These are phyloP conservation scores for Boeremia lycopersici DNA, from an alignment of 2,329 filamentous ascomycete genomes.

Conservation along the genomic window DNA sequence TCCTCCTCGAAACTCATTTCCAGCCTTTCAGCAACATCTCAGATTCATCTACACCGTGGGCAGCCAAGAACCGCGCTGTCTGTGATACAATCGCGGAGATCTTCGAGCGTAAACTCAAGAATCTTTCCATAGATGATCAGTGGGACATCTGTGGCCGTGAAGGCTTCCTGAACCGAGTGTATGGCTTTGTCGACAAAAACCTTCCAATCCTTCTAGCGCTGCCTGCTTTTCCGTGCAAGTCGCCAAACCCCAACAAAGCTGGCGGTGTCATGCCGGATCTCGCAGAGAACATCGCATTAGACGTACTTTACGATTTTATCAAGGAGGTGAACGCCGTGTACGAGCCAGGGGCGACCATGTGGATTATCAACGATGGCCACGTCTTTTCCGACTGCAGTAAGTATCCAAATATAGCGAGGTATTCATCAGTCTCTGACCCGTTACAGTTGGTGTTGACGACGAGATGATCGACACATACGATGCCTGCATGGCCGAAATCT, in stretches of 20 bases:
- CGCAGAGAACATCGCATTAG: constrained; percentile 52
- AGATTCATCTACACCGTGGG: constrained; percentile 24
- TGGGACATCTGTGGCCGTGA: constrained; percentile 34
- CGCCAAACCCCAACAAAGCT: constrained; percentile 62
- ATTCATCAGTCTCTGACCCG: constrained; percentile 9
- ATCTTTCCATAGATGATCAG: constrained; percentile 36
- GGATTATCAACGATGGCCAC: constrained; percentile 53
- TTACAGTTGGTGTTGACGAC: constrained; percentile 52
- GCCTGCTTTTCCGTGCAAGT: constrained; percentile 68
- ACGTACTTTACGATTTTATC: constrained; percentile 50
- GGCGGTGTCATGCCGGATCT: constrained; percentile 55
- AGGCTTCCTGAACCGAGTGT: constrained; percentile 33
- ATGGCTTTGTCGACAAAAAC: constrained; percentile 35
- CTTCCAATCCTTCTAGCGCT: constrained; percentile 46
- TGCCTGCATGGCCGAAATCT: constrained; percentile 47
- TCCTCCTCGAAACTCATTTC: constrained; percentile 38
- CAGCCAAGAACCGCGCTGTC: constrained; percentile 25
- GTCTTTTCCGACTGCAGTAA: constrained; percentile 51
- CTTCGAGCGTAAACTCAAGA: constrained; percentile 39
- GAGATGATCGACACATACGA: constrained; percentile 50
- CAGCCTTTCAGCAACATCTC: constrained; percentile 29
- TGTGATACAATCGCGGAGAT: constrained; percentile 30
- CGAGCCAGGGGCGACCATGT: constrained; percentile 49
- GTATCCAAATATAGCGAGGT: constrained; percentile 1
- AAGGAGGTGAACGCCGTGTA: constrained; percentile 50